phyloP scores from a whole-genome alignment of 139 green algal species.

The Chlamydomonas sp. region DNA sequence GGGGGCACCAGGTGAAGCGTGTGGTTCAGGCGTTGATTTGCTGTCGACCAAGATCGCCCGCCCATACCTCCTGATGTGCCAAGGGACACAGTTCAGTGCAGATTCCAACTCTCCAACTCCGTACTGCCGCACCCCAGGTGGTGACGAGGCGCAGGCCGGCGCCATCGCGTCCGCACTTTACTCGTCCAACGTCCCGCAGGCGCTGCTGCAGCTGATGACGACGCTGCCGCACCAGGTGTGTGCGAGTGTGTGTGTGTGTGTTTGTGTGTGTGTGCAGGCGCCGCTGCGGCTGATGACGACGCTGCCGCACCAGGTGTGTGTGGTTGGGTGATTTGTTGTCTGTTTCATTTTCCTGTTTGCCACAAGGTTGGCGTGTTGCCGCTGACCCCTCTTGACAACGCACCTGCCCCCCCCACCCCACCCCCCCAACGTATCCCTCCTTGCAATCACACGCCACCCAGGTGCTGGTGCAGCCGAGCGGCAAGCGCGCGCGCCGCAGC shows the following conservation, averaged over 20 bases:
- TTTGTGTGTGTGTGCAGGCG: too few species aligned
- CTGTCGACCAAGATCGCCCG: too few species aligned
- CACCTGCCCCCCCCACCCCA: too few species aligned
- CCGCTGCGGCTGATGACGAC: conserved; percentile 41
- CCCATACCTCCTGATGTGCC: too few species aligned
- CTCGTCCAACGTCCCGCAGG: conserved; percentile 33
- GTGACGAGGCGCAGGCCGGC: neutral
- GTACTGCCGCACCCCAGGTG: neutral
- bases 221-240: conserved; percentile 15
- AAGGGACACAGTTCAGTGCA: too few species aligned
- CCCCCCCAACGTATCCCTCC: too few species aligned
- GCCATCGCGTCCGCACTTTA: conserved; percentile 35
- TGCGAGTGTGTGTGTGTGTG: too few species aligned
- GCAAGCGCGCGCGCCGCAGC: conserved; percentile 13
- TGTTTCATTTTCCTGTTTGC: too few species aligned
- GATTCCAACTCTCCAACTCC: too few species aligned
- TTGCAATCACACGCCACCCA: neutral
- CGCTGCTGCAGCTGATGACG: conserved; percentile 43
- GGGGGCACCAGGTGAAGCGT: conserved; percentile 9
- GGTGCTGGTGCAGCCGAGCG: conserved; percentile 12
- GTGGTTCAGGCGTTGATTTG: neutral
- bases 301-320: conserved; percentile 14
- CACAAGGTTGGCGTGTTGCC: too few species aligned
- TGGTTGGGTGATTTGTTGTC: too few species aligned
- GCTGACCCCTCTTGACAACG: too few species aligned